Evolutionary conservation across 1,284 basidiomycete genomes (phyloP), one percentile per base, ranked within the genome.

Genomic region (Malassezia arunalokei): DNA sequence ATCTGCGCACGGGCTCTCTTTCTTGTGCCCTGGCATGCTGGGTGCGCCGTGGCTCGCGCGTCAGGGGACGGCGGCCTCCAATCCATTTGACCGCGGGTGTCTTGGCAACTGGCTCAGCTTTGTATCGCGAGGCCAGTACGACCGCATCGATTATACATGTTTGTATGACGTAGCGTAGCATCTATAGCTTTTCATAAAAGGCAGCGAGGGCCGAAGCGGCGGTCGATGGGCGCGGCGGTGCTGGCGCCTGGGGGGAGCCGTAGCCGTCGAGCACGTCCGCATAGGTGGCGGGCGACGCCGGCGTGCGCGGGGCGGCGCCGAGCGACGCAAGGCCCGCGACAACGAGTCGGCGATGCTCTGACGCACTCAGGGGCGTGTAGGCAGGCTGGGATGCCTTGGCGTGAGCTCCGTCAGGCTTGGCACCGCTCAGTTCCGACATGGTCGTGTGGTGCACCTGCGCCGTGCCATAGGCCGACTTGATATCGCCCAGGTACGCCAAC

Each of bases 41-140:
- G 61, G 69, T 11, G 43, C 81, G 0, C 87, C 88, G 78, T 73
- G 90, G 45, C 82, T 96, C 76, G 85, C 85, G 71, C 78, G 96
- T 1, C 80, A 94, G 35, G 92, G 92, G 0, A 79, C 96, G 41
- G 92, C 96, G 73, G 84, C 83, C 17, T 78, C 79, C 47, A 98
- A 99, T 75, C 94, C 94, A 37, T 99, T 98, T 75, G 87, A 95
- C 75, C 68, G 86, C 24, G 92, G 92, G 2, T 45, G 86, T 11
- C 71, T 83, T 12, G 78, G 80, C 63, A 99, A 99, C 74, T 98
- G 94, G 75, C 49, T 58, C 40, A 57, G 98, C 75, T 98, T 99
- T 73, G 98, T 92, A 92, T 82, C 83, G 41, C 80, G 80, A 47
- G 88, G 89, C 17, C 77, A 79, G 54, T 84, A 87, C 74, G 76